A percentile compares a stretch with the other conserved stretches of the same genome.
Conservation (phyloP, 495 filamentous ascomycete species). For the Cairneyella variabilis region DNA sequence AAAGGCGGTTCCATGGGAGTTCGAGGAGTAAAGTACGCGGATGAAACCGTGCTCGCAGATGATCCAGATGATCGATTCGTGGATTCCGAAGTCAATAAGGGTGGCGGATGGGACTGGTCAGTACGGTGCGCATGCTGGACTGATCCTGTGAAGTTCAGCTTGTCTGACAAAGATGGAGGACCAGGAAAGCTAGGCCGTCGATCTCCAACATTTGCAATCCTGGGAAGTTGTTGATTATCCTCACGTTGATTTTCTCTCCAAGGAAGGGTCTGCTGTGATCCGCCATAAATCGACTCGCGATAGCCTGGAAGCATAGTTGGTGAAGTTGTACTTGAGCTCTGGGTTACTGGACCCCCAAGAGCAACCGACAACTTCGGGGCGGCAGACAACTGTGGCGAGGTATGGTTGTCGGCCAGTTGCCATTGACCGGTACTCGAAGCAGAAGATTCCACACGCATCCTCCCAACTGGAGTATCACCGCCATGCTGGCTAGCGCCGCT, state of each 20-base stretch:
- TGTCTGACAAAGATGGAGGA: background rate
- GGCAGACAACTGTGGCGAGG: constrained; percentile 3
- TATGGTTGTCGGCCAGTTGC: constrained; percentile 1
- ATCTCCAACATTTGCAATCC: constrained; percentile 8
- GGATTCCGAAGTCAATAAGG: constrained; percentile 18
- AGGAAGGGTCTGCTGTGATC: constrained; percentile 7
- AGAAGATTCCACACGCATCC: constrained; percentile 15
- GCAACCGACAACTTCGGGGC: constrained; percentile 5
- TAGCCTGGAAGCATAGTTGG: constrained; percentile 22
- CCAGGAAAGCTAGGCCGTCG: constrained; percentile 1
- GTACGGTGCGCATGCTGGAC: constrained; percentile 19
- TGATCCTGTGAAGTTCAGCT: constrained; percentile 9
- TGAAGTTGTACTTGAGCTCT: constrained; percentile 11
- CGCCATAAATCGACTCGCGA: constrained; percentile 21
- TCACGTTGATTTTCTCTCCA: constrained; percentile 24
- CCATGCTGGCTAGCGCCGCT: constrained; percentile 18
- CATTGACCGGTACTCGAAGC: constrained; percentile 14
- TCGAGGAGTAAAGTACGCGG: constrained; percentile 20
- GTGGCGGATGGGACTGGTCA: constrained; percentile 14
- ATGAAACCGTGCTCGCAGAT: constrained; percentile 19
- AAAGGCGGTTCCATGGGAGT: constrained; percentile 25
- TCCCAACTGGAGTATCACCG: constrained; percentile 7
- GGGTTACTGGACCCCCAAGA: background rate
- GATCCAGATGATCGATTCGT: constrained; percentile 18
- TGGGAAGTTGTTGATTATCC: constrained; percentile 17